Conservation (phyloP, 192 early-diverging fungal species). For the Obelidium mucronatum region DNA sequence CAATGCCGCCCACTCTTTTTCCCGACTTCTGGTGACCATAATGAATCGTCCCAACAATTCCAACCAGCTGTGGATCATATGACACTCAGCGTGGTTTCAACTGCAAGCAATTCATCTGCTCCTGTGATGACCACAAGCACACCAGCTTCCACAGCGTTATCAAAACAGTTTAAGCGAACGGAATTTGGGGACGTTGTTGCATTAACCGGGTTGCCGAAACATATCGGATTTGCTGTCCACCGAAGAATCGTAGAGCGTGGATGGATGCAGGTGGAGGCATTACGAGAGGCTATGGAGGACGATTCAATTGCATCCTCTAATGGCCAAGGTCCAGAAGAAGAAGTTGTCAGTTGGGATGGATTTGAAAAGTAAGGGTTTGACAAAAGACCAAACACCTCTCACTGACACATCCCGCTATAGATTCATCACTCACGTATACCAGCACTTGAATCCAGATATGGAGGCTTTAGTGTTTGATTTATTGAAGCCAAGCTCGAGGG, state of each 20-base stretch:
- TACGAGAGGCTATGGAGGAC: too few species aligned
- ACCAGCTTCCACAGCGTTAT: neutral
- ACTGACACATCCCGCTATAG: too few species aligned
- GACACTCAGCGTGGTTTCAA: neutral
- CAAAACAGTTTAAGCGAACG: neutral
- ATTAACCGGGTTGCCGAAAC: slow-evolving; percentile 4
- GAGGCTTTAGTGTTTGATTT: slow-evolving; percentile 33
- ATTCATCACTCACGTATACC: slow-evolving; percentile 8
- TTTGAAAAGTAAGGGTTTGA: too few species aligned
- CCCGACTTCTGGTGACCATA: neutral
- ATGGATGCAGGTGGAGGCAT: too few species aligned
- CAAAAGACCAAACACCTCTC: too few species aligned
- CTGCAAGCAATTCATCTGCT: too few species aligned
- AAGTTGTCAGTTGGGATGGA: slow-evolving; percentile 21
- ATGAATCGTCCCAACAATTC: neutral
- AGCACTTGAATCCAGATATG: slow-evolving; percentile 16
- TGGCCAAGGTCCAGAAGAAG: neutral
- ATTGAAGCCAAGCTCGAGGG: slow-evolving; percentile 4
- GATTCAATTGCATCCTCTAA: too few species aligned
- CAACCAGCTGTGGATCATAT: neutral
- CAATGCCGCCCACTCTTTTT: slow-evolving; percentile 35
- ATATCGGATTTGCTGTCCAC: slow-evolving; percentile 24
- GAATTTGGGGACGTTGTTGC: slow-evolving; percentile 2
- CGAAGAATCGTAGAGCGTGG: slow-evolving; percentile 20
- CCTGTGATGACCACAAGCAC: neutral